Base-by-base conservation (phyloP, 768 basidiomycete genomes). In the Agaricus sinodeliciosus region DNA sequence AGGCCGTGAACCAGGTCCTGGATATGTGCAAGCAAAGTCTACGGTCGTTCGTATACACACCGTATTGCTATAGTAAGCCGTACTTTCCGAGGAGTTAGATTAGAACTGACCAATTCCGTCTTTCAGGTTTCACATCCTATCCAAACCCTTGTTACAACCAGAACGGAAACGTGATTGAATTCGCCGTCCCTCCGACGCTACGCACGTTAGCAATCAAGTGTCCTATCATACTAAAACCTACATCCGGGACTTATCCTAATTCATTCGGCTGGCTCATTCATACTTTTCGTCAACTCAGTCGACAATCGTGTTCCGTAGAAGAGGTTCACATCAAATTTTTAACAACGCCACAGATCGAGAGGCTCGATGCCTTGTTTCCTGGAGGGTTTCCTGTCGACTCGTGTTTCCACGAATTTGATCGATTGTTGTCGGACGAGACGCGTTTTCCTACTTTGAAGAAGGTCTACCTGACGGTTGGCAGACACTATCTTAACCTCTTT, bases 141-240 rank as follows among this genome's bases (percentile, higher is more conserved):
- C 51, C 51, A 9, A 53, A 53, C 31, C 36, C 39, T 2, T 53
- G 51, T n/a, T 31, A 40, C 19, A 53, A 53, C 31, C 51, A 47
- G 34, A 53, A 46, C 19, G 51, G 51, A 26, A 40, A 36, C 22
- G 39, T 47, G 2, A 53, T 53, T 13, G 51, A 53, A 25, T 47
- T 47, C 25, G 25, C 36, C 3, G 31, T 46, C 19, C 51, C 51
- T 9, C 27, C 51, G 3, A 39, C 44, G 1, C 37, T 53, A 8
- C 51, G 51, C 13, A 53, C 43, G 12, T 25, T 53, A 13, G 51
- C 51, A n/a, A 53, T 53, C 51, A 53, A 53, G 8, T 53, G 51
- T 35, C 51, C 51, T 9, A 31, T 53, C 36, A 53, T 53, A 26
- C 28, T 53, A 11, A 53, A 53, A 34, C 51, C 51, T 9, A 44